Evolutionary conservation across 441 rosid genomes (phyloP).

Genomic region (Daphne laureola): DNA sequence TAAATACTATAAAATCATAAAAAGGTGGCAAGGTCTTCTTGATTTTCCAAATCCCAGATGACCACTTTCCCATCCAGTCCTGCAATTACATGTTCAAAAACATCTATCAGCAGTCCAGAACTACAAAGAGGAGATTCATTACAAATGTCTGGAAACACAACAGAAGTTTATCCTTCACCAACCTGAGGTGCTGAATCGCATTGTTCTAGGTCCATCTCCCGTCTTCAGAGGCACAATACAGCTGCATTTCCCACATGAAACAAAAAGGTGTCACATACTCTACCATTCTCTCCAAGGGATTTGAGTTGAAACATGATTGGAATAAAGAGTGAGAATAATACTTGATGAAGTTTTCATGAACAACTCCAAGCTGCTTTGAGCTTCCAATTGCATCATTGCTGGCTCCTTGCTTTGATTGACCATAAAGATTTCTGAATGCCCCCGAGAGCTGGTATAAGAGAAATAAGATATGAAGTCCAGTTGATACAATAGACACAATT

Average conservation of each 20-base stretch:
- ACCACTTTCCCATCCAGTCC: conserved; percentile 90
- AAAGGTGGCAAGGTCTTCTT: conserved; percentile 46
- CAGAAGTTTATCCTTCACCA: conserved; percentile 6
- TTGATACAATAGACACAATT: no score
- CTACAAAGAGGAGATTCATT: neutral
- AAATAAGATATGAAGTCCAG: no score
- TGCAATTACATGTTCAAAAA: conserved; percentile 15
- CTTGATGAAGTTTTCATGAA: conserved; percentile 91
- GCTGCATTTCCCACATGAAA: conserved; percentile 35
- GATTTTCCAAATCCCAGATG: conserved; percentile 73
- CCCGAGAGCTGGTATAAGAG: conserved; percentile 55
- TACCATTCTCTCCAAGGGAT: neutral
- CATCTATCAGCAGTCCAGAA: neutral
- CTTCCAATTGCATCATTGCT: conserved; percentile 51
- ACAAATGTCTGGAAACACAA: neutral
- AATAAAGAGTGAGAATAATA: conserved; percentile 17
- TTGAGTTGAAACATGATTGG: no score
- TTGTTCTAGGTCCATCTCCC: conserved; percentile 33
- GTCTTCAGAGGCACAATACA: conserved; percentile 51
- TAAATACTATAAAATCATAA: conserved; percentile 15
- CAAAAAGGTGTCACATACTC: conserved; percentile 3
- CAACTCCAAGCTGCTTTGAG: conserved; percentile 51
- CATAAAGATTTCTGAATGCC: conserved; percentile 90
- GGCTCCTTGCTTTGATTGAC: conserved; percentile 66
- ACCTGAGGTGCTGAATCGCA: conserved; percentile 97